Evolutionary conservation across 2,329 filamentous ascomycete genomes (phyloP).

Genomic region (Colletotrichum karsti): DNA sequence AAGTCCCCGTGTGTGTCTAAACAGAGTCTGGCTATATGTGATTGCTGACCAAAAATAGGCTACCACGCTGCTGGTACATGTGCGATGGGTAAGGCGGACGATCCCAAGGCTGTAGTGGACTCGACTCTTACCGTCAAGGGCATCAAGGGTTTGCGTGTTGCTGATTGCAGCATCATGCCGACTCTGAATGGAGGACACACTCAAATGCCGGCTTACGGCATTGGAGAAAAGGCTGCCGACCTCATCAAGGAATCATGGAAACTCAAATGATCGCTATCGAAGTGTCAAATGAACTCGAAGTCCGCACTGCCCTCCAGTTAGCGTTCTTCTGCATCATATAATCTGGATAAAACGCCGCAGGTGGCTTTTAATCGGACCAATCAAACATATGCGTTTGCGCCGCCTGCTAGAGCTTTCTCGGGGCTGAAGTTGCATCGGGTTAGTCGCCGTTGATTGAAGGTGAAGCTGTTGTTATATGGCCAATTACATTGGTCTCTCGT

Average conservation of each 20-base stretch:
- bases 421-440: no score
- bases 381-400: no score
- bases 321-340: no score
- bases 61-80: slow-evolving; percentile 67
- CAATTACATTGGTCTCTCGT: no score
- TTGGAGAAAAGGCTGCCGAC: slow-evolving; percentile 60
- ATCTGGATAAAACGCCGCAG: no score
- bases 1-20: no score
- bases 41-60: slow-evolving; percentile 37
- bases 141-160: slow-evolving; percentile 61
- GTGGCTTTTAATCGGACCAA: no score
- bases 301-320: no score
- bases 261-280: not conserved
- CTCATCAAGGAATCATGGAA: slow-evolving; percentile 50
- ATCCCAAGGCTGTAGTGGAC: slow-evolving; percentile 61
- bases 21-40: no score
- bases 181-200: slow-evolving; percentile 59
- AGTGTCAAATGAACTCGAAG: not conserved
- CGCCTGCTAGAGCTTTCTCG: no score
- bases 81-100: slow-evolving; percentile 56
- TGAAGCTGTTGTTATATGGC: no score
- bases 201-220: slow-evolving; percentile 66
- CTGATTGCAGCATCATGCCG: slow-evolving; percentile 62
- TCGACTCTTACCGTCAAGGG: slow-evolving; percentile 61
- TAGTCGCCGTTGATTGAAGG: no score